phyloP scores from a whole-genome alignment of 495 filamentous ascomycete species.

The Penicillium waksmanii region DNA sequence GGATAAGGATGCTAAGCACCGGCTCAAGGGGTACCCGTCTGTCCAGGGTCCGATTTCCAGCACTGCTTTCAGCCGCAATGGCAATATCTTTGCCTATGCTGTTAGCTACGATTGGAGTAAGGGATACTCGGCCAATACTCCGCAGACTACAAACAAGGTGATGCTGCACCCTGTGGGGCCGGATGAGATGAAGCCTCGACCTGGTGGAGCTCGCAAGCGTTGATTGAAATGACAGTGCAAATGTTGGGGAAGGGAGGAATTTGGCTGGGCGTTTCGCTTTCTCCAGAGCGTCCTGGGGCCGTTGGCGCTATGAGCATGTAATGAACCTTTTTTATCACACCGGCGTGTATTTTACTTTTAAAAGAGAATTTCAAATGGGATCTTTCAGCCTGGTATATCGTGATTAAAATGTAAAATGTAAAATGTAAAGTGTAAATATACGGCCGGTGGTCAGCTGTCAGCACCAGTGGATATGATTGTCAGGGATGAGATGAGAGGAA shows the following conservation, averaged over 20 bases:
- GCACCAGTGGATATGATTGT: too few relatives aligned
- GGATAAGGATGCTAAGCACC: conserved; percentile 87
- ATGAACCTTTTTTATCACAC: conserved; percentile 31
- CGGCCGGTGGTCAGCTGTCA: too few relatives aligned
- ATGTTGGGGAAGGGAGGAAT: conserved; percentile 10
- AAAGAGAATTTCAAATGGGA: conserved; percentile 24
- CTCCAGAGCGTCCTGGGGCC: conserved; percentile 15
- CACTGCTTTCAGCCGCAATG: conserved; percentile 75
- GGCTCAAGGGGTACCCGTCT: conserved; percentile 84
- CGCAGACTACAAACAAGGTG: conserved; percentile 74
- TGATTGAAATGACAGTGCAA: conserved; percentile 39
- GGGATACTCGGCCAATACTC: conserved; percentile 74
- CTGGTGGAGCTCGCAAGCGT: conserved; percentile 66
- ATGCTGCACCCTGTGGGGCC: conserved; percentile 79
- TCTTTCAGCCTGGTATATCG: neutral
- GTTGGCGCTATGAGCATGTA: conserved; percentile 37
- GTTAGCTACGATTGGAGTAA: conserved; percentile 96
- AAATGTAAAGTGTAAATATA: too few relatives aligned
- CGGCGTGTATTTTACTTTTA: conserved; percentile 29
- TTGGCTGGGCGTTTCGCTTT: conserved; percentile 5
- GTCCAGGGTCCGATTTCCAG: conserved; percentile 80
- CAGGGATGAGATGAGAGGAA: too few relatives aligned
- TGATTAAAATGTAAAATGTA: too few relatives aligned
- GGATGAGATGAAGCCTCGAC: conserved; percentile 83
- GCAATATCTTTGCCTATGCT: conserved; percentile 86